These are phyloP conservation scores for Ulota crispa DNA, from an alignment of 225 moss, liverwort and hornwort species.

Conservation along the genomic window DNA sequence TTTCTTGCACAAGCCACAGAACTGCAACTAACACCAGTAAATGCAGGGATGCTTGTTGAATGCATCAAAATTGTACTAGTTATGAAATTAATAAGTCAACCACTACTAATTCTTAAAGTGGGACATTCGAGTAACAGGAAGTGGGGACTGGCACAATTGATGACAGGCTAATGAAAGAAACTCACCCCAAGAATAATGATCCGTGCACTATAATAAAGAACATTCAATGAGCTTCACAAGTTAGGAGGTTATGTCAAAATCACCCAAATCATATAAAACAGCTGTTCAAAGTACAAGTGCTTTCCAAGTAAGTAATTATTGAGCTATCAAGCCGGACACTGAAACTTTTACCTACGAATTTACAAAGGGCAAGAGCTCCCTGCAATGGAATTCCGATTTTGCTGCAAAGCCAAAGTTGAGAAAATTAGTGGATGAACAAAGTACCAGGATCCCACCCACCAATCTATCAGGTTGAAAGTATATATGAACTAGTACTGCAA, in stretches of 20 bases:
- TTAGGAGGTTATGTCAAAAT: slow-evolving; percentile 10
- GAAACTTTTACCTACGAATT: slow-evolving; percentile 40
- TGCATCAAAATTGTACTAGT: background rate
- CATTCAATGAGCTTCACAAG: slow-evolving; percentile 11
- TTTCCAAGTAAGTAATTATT: slow-evolving; percentile 39
- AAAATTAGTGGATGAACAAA: slow-evolving; percentile 21
- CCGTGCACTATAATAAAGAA: background rate
- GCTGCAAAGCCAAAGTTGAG: slow-evolving; percentile 21
- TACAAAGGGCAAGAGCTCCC: slow-evolving; percentile 41
- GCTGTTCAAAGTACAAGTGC: slow-evolving; percentile 45
- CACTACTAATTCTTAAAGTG: background rate
- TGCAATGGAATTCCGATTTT: slow-evolving; percentile 21
- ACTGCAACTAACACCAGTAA: background rate
- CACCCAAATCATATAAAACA: slow-evolving; percentile 31
- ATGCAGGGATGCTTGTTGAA: background rate
- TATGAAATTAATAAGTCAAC: background rate
- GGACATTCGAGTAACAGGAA: background rate
- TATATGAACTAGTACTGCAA: slow-evolving; percentile 20
- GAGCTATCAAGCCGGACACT: slow-evolving; percentile 30
- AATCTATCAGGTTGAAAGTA: slow-evolving; percentile 17
- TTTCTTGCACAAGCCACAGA: background rate
- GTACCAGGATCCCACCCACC: slow-evolving; percentile 4
- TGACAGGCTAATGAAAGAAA: background rate
- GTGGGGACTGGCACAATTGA: background rate
- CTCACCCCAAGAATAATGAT: background rate